Evolutionary conservation across 2,329 filamentous ascomycete species (phyloP).

Genomic region (Colletotrichum orchidophilum): DNA sequence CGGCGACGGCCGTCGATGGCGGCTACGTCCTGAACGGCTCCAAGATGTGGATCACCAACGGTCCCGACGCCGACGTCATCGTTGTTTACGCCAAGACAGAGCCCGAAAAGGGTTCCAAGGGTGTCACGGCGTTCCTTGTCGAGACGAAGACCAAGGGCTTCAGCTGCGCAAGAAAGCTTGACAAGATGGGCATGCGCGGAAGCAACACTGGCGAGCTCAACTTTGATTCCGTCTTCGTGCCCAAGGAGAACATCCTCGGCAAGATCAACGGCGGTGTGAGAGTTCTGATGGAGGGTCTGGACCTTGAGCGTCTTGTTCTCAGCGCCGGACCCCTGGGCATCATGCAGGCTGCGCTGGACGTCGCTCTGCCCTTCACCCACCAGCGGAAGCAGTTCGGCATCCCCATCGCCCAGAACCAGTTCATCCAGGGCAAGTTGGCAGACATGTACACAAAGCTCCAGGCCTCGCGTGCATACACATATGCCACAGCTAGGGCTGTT

Average conservation of each 20-base stretch:
- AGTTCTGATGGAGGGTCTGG: slow-evolving; percentile 95
- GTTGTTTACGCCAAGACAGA: slow-evolving; percentile 98
- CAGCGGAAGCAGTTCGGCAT: slow-evolving; percentile 86
- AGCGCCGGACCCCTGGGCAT: slow-evolving; percentile 90
- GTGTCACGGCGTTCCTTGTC: slow-evolving; percentile 94
- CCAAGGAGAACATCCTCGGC: slow-evolving; percentile 82
- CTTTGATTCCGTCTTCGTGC: slow-evolving; percentile 92
- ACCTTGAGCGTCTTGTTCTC: slow-evolving; percentile 91
- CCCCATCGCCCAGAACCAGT: slow-evolving; percentile 91
- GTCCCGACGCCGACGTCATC: slow-evolving; percentile 90
- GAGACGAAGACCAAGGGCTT: slow-evolving; percentile 78
- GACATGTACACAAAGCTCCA: slow-evolving; percentile 98
- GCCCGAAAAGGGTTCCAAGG: slow-evolving; percentile 82
- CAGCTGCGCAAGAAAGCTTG: slow-evolving; percentile 87
- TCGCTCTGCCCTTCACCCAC: slow-evolving; percentile 89
- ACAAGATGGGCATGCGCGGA: slow-evolving; percentile 98
- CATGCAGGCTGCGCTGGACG: slow-evolving; percentile 91
- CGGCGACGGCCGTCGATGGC: slow-evolving; percentile 81
- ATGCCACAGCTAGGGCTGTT: slow-evolving; percentile 79
- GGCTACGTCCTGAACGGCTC: slow-evolving; percentile 88
- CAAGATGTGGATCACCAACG: slow-evolving; percentile 99
- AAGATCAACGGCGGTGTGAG: slow-evolving; percentile 82
- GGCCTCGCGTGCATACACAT: slow-evolving; percentile 87
- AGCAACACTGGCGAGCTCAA: slow-evolving; percentile 95
- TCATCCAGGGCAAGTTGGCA: slow-evolving; percentile 91